These are phyloP conservation scores for Fraxinus excelsior DNA, from an alignment of 257 asterid species.

Conservation along the genomic window DNA sequence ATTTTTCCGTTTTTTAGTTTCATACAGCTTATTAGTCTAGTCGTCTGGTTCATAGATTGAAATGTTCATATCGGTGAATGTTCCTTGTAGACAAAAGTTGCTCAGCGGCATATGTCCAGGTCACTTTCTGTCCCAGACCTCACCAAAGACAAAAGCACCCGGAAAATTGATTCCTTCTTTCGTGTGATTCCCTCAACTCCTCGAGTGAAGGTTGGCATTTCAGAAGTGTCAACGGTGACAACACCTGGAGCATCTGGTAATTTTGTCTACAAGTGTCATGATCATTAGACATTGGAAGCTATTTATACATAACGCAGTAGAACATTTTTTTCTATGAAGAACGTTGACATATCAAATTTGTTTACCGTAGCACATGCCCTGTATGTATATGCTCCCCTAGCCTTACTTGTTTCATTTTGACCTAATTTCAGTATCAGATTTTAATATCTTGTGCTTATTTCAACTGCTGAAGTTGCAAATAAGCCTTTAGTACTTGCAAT, in stretches of 20 bases:
- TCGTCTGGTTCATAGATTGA: not conserved
- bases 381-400: not conserved
- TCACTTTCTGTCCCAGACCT: slow-evolving; percentile 75
- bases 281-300: not conserved
- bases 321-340: too few relatives aligned
- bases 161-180: slow-evolving; percentile 59
- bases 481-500: not conserved
- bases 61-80: slow-evolving; percentile 10
- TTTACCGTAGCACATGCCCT: not conserved
- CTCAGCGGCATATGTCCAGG: slow-evolving; percentile 46
- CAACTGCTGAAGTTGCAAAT: not conserved
- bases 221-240: slow-evolving; percentile 26
- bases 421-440: slow-evolving; percentile 1
- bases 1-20: not conserved
- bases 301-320: not conserved
- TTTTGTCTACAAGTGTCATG: not conserved
- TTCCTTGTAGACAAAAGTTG: slow-evolving; percentile 49
- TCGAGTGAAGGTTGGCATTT: slow-evolving; percentile 47
- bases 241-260: slow-evolving; percentile 53
- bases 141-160: slow-evolving; percentile 54
- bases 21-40: not conserved
- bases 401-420: not conserved
- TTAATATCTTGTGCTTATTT: not conserved
- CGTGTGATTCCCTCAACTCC: slow-evolving; percentile 87
- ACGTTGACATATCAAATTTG: too few relatives aligned